These are phyloP conservation scores for Rhodotorula sp. DNA, from an alignment of 1,284 basidiomycete genomes.

Conservation along the genomic window DNA sequence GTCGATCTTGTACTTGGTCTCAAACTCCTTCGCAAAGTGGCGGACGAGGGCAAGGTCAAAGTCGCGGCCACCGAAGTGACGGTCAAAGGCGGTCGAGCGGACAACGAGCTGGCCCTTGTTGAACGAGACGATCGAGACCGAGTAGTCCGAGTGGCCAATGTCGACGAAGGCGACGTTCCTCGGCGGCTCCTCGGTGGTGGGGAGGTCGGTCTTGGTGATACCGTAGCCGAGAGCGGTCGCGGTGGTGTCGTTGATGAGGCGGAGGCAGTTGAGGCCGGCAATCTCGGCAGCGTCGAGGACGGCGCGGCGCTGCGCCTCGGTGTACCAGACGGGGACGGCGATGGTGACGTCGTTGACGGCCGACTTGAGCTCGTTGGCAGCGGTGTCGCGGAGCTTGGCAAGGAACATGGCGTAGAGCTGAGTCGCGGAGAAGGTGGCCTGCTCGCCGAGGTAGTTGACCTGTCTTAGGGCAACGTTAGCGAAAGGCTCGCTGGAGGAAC, in stretches of 20 bases:
- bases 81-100: conserved; percentile 82
- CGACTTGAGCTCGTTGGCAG: conserved; percentile 76
- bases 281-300: conserved; percentile 82
- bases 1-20: conserved; percentile 91
- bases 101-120: conserved; percentile 85
- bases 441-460: conserved; percentile 85
- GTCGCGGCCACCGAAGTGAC: conserved; percentile 87
- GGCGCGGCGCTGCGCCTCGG: conserved; percentile 83
- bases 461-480: conserved; percentile 47
- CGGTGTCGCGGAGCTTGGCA: conserved; percentile 80
- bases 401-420: conserved; percentile 85
- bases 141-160: conserved; percentile 84
- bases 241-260: conserved; percentile 91
- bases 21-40: conserved; percentile 86
- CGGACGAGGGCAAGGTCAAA: conserved; percentile 83
- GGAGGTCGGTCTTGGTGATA: conserved; percentile 92
- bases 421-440: conserved; percentile 71
- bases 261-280: conserved; percentile 80
- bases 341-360: conserved; percentile 86
- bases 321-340: conserved; percentile 91
- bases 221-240: conserved; percentile 91
- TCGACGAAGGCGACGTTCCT: conserved; percentile 87
- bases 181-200: conserved; percentile 70
- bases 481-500: neutral
- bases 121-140: conserved; percentile 81